A percentile compares a stretch with the other conserved stretches of the same genome.
phyloP scores from a whole-genome alignment of 495 filamentous ascomycete genomes.

The Pyrenula massariospora region DNA sequence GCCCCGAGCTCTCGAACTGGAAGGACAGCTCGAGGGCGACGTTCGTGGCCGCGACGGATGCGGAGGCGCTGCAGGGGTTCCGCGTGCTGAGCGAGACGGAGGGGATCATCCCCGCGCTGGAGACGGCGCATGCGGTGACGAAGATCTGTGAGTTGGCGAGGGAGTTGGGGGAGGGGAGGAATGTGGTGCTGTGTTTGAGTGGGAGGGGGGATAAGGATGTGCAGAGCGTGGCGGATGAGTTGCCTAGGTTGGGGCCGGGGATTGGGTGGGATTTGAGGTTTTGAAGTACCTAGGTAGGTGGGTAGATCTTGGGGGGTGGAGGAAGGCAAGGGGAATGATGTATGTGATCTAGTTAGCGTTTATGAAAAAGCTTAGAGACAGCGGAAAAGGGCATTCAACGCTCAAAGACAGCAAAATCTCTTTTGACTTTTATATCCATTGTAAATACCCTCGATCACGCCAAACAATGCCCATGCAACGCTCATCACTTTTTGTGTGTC shows the following conservation, averaged over 20 bases:
- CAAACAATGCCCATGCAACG: not conserved
- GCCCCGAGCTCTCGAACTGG: constrained; percentile 77
- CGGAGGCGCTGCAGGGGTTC: constrained; percentile 86
- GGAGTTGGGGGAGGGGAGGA: constrained; percentile 76
- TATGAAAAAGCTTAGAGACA: too few species aligned
- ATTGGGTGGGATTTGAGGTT: constrained; percentile 97
- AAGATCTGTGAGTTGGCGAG: constrained; percentile 84
- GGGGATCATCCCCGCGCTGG: constrained; percentile 92
- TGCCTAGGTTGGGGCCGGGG: constrained; percentile 76
- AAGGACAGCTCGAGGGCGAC: constrained; percentile 78
- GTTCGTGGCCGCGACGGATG: constrained; percentile 87
- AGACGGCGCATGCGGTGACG: constrained; percentile 86
- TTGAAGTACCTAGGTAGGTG: too few species aligned
- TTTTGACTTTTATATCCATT: too few species aligned
- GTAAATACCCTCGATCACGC: too few species aligned
- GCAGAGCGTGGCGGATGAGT: constrained; percentile 90
- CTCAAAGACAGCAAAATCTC: too few species aligned
- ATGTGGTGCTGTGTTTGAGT: constrained; percentile 88
- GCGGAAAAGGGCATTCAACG: too few species aligned
- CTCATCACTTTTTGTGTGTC: not conserved
- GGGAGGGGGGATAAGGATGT: constrained; percentile 97
- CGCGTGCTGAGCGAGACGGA: constrained; percentile 70
- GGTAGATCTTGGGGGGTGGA: too few species aligned
- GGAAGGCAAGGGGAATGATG: too few species aligned
- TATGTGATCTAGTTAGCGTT: too few species aligned